phyloP scores from a whole-genome alignment of 345 rosid species.

The Eucalyptus camaldulensis region DNA sequence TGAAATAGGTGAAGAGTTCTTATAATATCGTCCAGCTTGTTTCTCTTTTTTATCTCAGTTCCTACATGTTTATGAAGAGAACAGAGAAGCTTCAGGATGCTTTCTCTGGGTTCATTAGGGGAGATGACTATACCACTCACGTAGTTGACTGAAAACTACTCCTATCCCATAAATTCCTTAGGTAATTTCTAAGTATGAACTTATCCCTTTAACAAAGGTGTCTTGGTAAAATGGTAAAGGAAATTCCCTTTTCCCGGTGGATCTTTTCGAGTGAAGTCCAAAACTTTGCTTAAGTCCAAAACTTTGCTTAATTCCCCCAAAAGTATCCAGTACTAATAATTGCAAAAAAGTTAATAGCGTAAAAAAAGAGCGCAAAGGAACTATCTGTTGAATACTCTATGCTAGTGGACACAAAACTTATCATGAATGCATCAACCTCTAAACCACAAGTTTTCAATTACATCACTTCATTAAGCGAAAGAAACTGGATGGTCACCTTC shows the following conservation, averaged over 20 bases:
- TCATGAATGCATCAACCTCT: not conserved
- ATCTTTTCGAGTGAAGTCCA: not conserved
- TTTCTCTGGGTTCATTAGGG: not conserved
- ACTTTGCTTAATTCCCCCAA: not conserved
- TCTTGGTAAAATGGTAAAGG: not conserved
- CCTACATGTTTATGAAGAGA: not conserved
- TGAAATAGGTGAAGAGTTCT: not conserved
- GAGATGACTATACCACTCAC: not conserved
- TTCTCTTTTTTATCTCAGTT: not conserved
- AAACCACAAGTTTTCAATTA: not conserved
- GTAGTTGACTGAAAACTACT: not conserved
- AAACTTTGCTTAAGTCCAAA: not conserved
- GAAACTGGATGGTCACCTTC: constrained; percentile 28
- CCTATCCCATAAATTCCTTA: not conserved
- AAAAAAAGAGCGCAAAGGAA: not conserved
- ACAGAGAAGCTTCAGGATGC: not conserved
- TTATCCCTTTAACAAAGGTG: not conserved
- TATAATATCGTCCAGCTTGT: not conserved
- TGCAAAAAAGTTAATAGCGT: not conserved
- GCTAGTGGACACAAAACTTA: not conserved
- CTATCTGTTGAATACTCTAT: not conserved
- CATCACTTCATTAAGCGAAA: not conserved
- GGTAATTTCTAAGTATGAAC: not conserved
- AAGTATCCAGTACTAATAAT: not conserved
- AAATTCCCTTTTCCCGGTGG: too few relatives aligned